Evolutionary conservation across 1,139 yeast species (phyloP), one percentile per base, ranked within the genome.

Genomic region (Blastobotrys buckinghamii): DNA sequence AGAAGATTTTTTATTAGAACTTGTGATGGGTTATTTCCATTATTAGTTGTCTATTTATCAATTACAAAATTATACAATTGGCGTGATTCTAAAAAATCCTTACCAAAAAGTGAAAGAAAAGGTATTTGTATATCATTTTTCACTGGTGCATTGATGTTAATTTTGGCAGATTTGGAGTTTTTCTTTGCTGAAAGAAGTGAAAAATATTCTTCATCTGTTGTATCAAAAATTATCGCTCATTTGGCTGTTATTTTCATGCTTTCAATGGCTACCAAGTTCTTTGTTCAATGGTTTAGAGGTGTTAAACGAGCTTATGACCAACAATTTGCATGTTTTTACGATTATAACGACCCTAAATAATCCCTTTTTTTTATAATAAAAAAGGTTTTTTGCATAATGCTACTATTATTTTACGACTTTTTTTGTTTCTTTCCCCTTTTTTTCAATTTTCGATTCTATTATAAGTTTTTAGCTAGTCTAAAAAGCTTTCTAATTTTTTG

Each of bases 21-120:
- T 12, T 40, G 15, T n/a, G 30, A 45, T 40, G 49, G 45, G 13
- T 24, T 45, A 27, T 34, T 45, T 10, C 49, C 49, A 27, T 29
- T 41, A 24, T 16, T 45, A 30, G 26, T 41, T 3, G 12, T 35
- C 2, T 45, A 45, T 32, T 22, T 40, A 6, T 16, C 16, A 2
- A 40, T 41, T 15, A 41, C 49, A 12, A 20, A 35, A 16, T 1
- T 40, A 15, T 39, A 27, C 22, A 27, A 37, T 9, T 45, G 49
- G 49, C 27, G 17, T 6, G 13, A 20, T 10, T 36, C 22, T 33
- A 45, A 45, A 27, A 40, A 37, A 16, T 12, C 32, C n/a, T 17
- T 45, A 9, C 12, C 38, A 16, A 22, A n/a, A 4, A 37, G 30
- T 2, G 49, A 45, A 29, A 36, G 45, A 16, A 36, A 38, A 15